Conservation (phyloP, 306 rosid genomes). For the Fagus crenata region DNA sequence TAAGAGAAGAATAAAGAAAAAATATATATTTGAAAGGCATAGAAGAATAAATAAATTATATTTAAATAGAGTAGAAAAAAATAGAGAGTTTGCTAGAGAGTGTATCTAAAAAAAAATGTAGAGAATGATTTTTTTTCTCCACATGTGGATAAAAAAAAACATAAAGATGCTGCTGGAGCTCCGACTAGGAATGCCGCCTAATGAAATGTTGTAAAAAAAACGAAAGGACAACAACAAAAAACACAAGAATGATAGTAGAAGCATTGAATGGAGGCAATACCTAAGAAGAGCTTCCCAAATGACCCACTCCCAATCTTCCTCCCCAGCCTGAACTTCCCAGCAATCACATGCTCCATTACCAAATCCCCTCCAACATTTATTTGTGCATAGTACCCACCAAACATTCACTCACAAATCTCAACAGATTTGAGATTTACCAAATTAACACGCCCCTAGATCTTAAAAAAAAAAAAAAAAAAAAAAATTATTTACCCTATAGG, state of each 20-base stretch:
- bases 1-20: no score
- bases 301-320: constrained; percentile 99
- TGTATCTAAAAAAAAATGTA: no score
- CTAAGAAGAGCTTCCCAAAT: constrained; percentile 95
- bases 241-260: constrained; percentile 1
- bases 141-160: no score
- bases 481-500: no score
- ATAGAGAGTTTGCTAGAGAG: no score
- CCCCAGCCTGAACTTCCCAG: constrained; percentile 87
- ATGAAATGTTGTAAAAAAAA: constrained; percentile 9
- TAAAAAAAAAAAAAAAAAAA: neutral
- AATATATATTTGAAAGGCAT: no score
- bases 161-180: no score
- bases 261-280: constrained; percentile 22
- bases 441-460: constrained; percentile 24
- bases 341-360: constrained; percentile 92
- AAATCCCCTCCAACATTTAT: constrained; percentile 37
- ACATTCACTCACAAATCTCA: constrained; percentile 26
- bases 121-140: no score
- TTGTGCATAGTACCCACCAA: constrained; percentile 35
- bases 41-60: no score
- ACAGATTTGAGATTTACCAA: constrained; percentile 10
- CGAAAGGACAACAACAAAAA: constrained; percentile 4
- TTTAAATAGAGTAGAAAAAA: no score
- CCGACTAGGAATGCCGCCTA: no score